These are phyloP conservation scores for Saitoella complicata DNA, from an alignment of 805 yeast species.

Conservation along the genomic window DNA sequence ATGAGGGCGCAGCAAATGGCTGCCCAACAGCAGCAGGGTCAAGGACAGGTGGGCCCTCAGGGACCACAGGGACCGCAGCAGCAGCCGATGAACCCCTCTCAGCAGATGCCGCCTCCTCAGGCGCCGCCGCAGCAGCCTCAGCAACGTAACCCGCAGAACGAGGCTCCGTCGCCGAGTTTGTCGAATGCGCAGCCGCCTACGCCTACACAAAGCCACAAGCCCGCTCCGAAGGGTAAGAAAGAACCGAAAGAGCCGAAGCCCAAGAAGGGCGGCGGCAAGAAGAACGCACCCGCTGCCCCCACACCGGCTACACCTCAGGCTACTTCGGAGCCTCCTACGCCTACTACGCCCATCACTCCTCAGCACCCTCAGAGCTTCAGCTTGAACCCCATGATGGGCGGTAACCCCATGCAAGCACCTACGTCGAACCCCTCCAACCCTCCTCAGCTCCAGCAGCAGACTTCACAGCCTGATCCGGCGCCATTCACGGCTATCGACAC, in stretches of 20 bases:
- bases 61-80: neutral
- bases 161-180: slow-evolving; percentile 9
- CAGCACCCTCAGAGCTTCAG: slow-evolving; percentile 7
- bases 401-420: too few relatives aligned
- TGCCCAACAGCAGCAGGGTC: neutral
- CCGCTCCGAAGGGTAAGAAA: slow-evolving; percentile 9
- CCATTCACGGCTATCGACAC: too few relatives aligned
- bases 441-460: too few relatives aligned
- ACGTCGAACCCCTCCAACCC: too few relatives aligned
- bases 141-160: slow-evolving; percentile 3
- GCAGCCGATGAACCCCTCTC: neutral
- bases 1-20: neutral
- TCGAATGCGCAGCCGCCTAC: slow-evolving; percentile 9
- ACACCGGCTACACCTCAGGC: slow-evolving; percentile 12
- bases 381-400: too few relatives aligned
- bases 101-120: slow-evolving; percentile 7
- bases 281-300: slow-evolving; percentile 4
- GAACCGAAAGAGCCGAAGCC: slow-evolving; percentile 9
- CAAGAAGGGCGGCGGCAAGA: slow-evolving; percentile 7
- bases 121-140: slow-evolving; percentile 12
- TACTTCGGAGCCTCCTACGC: slow-evolving; percentile 14
- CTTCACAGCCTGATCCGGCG: too few relatives aligned
- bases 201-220: slow-evolving; percentile 10
- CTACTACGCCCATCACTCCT: slow-evolving; percentile 14
- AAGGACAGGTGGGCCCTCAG: neutral